Conservation (phyloP, 805 yeast species). For the Wickerhamiella lipophila region DNA sequence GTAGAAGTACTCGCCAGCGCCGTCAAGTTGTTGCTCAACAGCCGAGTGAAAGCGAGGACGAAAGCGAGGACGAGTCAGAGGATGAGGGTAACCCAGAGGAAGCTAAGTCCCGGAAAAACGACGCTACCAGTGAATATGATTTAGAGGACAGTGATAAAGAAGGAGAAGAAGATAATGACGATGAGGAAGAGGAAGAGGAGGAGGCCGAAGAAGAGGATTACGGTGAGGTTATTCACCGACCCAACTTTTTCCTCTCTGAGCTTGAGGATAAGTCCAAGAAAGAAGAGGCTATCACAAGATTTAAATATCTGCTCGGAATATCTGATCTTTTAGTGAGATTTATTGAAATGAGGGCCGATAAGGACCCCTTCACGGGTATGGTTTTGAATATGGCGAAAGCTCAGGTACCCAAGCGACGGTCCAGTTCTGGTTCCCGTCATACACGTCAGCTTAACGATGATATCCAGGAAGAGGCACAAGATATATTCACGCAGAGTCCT, state of each 20-base stretch:
- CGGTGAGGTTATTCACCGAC: neutral
- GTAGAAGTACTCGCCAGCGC: neutral
- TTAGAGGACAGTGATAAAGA: neutral
- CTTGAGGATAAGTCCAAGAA: constrained; percentile 12
- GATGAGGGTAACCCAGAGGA: neutral
- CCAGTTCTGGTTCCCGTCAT: constrained; percentile 53
- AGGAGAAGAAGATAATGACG: neutral
- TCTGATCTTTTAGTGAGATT: constrained; percentile 81
- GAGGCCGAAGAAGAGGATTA: neutral
- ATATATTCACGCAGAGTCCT: constrained; percentile 66
- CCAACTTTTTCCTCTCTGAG: neutral
- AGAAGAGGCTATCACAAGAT: constrained; percentile 57
- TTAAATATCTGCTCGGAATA: constrained; percentile 62
- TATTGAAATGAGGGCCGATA: constrained; percentile 64
- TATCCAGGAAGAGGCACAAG: constrained; percentile 30
- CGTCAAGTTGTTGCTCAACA: neutral
- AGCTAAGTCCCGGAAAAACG: neutral
- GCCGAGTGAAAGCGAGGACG: neutral
- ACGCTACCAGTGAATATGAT: neutral
- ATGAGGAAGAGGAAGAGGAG: constrained; percentile 2
- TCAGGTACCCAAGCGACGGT: constrained; percentile 28
- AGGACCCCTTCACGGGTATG: constrained; percentile 46
- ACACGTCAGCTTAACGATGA: constrained; percentile 49
- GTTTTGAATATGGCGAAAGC: constrained; percentile 27
- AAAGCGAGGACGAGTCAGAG: neutral